Evolutionary conservation across 805 yeast genomes (phyloP).

Genomic region (Zygoascus biomembranicola): DNA sequence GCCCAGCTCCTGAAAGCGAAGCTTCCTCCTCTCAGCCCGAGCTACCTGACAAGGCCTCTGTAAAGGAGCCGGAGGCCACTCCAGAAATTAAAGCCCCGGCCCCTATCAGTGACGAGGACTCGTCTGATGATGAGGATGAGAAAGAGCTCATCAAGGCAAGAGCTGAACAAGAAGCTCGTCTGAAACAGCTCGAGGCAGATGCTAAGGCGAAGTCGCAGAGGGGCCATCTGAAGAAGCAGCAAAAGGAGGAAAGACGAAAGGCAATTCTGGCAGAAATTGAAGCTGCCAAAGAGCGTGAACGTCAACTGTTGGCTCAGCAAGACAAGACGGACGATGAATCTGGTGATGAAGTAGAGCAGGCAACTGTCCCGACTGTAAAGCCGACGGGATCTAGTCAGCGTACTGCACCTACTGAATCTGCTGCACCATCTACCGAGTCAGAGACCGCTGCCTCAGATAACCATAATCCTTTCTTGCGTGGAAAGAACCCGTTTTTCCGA

Average conservation of each 20-base stretch:
- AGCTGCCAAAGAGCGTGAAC: constrained; percentile 24
- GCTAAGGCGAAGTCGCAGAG: constrained; percentile 5
- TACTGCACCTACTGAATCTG: background rate
- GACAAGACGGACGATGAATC: constrained; percentile 1
- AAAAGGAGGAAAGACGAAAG: constrained; percentile 26
- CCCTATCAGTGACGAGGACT: constrained; percentile 9
- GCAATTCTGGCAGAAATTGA: constrained; percentile 18
- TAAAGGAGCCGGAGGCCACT: constrained; percentile 6
- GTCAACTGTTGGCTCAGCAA: constrained; percentile 10
- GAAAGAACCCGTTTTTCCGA: constrained; percentile 18
- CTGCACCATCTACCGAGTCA: background rate
- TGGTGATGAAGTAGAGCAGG: background rate
- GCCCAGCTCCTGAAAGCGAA: constrained; percentile 4
- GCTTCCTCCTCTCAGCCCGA: background rate
- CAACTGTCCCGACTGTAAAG: background rate
- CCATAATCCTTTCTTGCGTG: constrained; percentile 5
- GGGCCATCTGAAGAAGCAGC: constrained; percentile 4
- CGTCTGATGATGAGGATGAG: constrained; percentile 25
- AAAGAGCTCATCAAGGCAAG: constrained; percentile 27
- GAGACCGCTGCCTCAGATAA: constrained; percentile 5
- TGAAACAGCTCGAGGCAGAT: constrained; percentile 16
- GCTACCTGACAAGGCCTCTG: background rate
- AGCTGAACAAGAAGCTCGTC: constrained; percentile 18
- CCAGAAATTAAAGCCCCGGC: constrained; percentile 15
- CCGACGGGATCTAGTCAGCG: background rate